Evolutionary conservation across 352 stramenopile species (phyloP).

Genomic region (Globisporangium heterothallicum): DNA sequence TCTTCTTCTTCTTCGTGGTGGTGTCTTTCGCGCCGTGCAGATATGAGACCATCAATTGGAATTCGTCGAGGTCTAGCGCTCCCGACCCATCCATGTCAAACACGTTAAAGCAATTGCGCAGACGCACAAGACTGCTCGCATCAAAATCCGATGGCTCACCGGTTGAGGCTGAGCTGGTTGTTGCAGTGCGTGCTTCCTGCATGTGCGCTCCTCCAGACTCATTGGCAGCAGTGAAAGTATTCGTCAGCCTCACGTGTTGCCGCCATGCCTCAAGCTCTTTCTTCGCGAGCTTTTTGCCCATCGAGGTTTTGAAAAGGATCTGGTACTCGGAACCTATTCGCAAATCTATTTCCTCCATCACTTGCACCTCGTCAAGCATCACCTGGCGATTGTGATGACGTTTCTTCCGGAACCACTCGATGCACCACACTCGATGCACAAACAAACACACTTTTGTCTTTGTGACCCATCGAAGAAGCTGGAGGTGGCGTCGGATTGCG

Average conservation of each 20-base stretch:
- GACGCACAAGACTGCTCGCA: slow-evolving; percentile 11
- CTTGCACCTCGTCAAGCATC: slow-evolving; percentile 21
- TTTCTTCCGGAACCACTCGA: slow-evolving; percentile 27
- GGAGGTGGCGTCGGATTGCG: slow-evolving; percentile 11
- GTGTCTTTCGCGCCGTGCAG: slow-evolving; percentile 14
- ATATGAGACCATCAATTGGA: slow-evolving; percentile 45
- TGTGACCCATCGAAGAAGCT: slow-evolving; percentile 27
- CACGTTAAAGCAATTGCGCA: slow-evolving; percentile 37
- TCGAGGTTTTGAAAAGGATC: slow-evolving; percentile 23
- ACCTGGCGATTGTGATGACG: slow-evolving; percentile 21
- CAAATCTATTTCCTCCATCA: slow-evolving; percentile 21
- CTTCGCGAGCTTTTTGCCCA: slow-evolving; percentile 30
- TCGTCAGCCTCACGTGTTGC: background rate
- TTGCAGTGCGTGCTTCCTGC: no score
- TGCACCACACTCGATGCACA: slow-evolving; percentile 30
- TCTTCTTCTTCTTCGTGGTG: slow-evolving; percentile 10
- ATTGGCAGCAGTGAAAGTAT: background rate
- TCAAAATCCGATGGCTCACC: slow-evolving; percentile 10
- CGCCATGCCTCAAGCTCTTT: slow-evolving; percentile 31
- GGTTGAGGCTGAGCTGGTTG: no score
- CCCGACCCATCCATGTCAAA: slow-evolving; percentile 48
- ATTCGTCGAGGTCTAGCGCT: slow-evolving; percentile 40
- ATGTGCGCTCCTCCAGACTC: background rate
- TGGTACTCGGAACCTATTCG: slow-evolving; percentile 21
- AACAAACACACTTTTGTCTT: slow-evolving; percentile 45